phyloP scores from a whole-genome alignment of 2,329 filamentous ascomycete species.

The Colletotrichum falcatum region DNA sequence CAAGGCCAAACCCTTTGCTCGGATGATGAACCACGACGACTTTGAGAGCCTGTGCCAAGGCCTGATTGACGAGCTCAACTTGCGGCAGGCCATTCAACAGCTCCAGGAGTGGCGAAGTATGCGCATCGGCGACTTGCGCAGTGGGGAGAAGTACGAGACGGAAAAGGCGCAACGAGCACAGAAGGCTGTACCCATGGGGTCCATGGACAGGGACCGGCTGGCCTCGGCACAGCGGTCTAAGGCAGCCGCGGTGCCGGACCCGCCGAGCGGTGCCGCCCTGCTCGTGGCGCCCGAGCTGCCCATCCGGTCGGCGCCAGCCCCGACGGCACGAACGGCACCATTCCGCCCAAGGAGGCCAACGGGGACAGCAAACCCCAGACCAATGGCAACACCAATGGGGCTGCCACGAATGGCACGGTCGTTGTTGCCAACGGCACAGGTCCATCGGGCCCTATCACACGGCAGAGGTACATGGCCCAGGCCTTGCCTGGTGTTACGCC shows the following conservation, averaged over 20 bases:
- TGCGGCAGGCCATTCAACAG: conserved; percentile 89
- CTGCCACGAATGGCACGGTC: conserved; percentile 57
- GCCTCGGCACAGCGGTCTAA: conserved; percentile 77
- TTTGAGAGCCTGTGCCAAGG: conserved; percentile 89
- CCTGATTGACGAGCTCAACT: conserved; percentile 88
- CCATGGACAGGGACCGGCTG: conserved; percentile 84
- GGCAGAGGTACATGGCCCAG: conserved; percentile 65
- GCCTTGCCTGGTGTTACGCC: conserved; percentile 72
- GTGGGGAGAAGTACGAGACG: conserved; percentile 91
- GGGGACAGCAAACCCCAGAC: conserved; percentile 65
- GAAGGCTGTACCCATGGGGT: conserved; percentile 77
- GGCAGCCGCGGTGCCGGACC: conserved; percentile 73
- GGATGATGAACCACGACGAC: conserved; percentile 95
- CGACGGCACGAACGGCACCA: conserved; percentile 45
- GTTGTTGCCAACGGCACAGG: conserved; percentile 52
- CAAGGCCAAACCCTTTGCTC: conserved; percentile 94
- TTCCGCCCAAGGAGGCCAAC: conserved; percentile 55
- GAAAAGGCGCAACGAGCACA: conserved; percentile 85
- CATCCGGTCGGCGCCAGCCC: conserved; percentile 61
- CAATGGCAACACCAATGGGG: conserved; percentile 65
- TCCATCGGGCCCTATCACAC: conserved; percentile 49
- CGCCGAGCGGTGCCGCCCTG: conserved; percentile 78
- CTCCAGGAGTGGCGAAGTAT: conserved; percentile 93
- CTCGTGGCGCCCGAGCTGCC: conserved; percentile 85
- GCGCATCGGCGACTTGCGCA: conserved; percentile 85